phyloP scores from a whole-genome alignment of 345 rosid species.

The Salix purpurea region DNA sequence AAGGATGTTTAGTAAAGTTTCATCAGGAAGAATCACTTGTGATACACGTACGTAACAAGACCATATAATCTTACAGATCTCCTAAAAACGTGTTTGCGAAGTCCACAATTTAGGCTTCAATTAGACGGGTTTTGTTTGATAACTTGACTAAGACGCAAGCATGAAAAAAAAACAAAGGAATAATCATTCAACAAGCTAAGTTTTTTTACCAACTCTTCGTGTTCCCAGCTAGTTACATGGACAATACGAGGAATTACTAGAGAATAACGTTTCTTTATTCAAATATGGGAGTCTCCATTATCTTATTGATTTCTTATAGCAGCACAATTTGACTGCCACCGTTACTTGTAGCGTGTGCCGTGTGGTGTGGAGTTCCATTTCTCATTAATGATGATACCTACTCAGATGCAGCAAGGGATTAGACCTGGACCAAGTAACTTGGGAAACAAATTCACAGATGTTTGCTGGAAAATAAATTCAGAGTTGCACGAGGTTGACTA shows the following conservation, averaged over 20 bases:
- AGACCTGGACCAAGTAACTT: background rate
- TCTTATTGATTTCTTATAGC: background rate
- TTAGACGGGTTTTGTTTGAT: background rate
- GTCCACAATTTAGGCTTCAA: background rate
- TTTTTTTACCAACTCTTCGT: background rate
- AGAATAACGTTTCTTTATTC: background rate
- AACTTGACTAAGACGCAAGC: background rate
- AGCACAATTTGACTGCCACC: slow-evolving; percentile 5
- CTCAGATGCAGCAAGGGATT: background rate
- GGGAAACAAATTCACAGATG: background rate
- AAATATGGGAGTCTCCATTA: background rate
- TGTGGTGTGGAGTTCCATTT: background rate
- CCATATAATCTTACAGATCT: background rate
- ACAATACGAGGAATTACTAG: background rate
- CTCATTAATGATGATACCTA: background rate
- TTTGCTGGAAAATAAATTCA: background rate
- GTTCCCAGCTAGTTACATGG: background rate
- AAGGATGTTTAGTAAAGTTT: background rate
- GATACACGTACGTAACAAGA: background rate
- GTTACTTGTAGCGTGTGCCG: background rate
- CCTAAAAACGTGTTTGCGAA: background rate
- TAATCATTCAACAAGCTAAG: background rate
- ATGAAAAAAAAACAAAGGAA: background rate
- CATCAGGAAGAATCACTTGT: background rate
- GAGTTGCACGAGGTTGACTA: background rate